Evolutionary conservation across 176 grass and related monocot species (phyloP).

Genomic region (Rhipidocladum racemiflorum): DNA sequence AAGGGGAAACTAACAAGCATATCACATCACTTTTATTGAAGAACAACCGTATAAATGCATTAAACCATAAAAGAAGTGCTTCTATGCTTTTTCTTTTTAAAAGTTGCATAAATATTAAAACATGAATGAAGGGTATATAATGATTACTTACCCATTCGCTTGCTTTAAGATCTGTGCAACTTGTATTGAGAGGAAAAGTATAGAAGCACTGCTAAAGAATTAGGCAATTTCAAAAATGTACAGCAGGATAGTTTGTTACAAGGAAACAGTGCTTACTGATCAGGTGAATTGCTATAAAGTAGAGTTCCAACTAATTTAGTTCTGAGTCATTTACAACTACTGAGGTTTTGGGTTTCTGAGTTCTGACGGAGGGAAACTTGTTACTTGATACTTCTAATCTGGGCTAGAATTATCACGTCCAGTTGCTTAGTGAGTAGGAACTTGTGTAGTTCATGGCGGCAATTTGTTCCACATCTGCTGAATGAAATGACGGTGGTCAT

Average conservation of each 20-base stretch:
- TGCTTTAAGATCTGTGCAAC: no score
- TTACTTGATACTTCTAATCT: neutral
- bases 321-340: neutral
- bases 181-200: no score
- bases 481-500: neutral
- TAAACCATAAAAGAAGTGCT: no score
- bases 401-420: neutral
- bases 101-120: no score
- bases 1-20: conserved; percentile 6
- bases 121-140: no score
- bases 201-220: no score
- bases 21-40: neutral
- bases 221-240: neutral
- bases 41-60: neutral
- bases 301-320: neutral
- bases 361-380: neutral
- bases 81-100: no score
- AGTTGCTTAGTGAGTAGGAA: neutral
- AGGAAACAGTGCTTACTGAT: neutral
- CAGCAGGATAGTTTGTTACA: neutral
- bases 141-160: no score
- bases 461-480: neutral
- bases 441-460: neutral
- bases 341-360: neutral
- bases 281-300: neutral